phyloP scores from a whole-genome alignment of 352 stramenopile species.

The Ochromonadaceae sp. region DNA sequence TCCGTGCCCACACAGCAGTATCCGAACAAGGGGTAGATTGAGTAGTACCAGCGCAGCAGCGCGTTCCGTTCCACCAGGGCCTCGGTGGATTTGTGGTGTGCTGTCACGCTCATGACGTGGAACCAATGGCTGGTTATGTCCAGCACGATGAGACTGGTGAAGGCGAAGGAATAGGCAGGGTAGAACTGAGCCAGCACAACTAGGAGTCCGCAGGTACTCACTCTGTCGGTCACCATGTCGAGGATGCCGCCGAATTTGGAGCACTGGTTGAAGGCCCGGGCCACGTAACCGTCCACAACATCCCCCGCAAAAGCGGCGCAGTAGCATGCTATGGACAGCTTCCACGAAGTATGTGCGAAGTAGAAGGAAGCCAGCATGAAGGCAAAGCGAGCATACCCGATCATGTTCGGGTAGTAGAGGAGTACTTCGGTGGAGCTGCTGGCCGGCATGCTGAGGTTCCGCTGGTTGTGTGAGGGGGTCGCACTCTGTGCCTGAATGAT shows the following conservation, averaged over 20 bases:
- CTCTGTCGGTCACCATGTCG: constrained; percentile 96
- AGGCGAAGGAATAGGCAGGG: constrained; percentile 48
- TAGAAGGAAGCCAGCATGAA: constrained; percentile 63
- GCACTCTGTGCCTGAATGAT: no score
- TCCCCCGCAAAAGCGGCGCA: constrained; percentile 87
- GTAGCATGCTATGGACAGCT: constrained; percentile 65
- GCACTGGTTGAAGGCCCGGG: constrained; percentile 86
- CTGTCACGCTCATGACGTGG: constrained; percentile 79
- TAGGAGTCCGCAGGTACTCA: constrained; percentile 82
- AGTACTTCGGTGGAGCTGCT: constrained; percentile 34
- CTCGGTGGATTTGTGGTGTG: constrained; percentile 84
- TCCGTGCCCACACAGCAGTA: constrained; percentile 77
- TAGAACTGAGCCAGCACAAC: constrained; percentile 82
- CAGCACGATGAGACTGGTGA: constrained; percentile 74
- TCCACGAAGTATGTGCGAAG: constrained; percentile 42
- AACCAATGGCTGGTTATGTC: constrained; percentile 95
- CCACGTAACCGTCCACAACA: constrained; percentile 92
- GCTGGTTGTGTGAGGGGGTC: no score
- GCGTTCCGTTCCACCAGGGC: constrained; percentile 70
- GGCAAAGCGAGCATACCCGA: constrained; percentile 64
- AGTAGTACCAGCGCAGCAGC: constrained; percentile 81
- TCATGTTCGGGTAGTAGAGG: constrained; percentile 83
- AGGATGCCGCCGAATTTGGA: constrained; percentile 83
- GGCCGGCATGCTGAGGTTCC: no score
- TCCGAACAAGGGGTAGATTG: constrained; percentile 71